Evolutionary conservation across 78 protist genomes (phyloP), one percentile per base, ranked within the genome.

Genomic region (Planoprotostelium fungivorum): DNA sequence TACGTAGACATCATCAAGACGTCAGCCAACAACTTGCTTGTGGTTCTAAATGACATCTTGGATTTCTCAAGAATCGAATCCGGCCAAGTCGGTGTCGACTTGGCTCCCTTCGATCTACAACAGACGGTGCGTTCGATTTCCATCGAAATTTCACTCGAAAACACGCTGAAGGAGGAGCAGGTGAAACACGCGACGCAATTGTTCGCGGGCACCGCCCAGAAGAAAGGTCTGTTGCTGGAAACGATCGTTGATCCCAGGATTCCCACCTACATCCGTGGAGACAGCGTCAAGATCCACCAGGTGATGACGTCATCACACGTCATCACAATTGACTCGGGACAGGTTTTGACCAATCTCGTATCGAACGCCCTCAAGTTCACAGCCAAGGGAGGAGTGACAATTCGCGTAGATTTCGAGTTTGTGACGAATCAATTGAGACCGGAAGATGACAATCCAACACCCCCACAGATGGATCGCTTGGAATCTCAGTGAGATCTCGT

Each of bases 341-440:
- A 94, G 38, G 89, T 94, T 0, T 35, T 94, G 1, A 36, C 73
- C 25, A 94, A 94, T 35, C 29, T 94, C 28, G 90, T 94, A 28
- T 39, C 85, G 0, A 94, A 94, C 87, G 96, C 94, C 0, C 88
- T 91, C 35, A 94, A 94, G 38, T 94, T 94, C 38, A 94, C 96
- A 0, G 87, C 89, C 38, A 34, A 63, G 5, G 96, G 96, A 38
- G 89, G 87, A 63, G 91, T 88, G 1, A n/a, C 90, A 0, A 29
- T 93, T 0, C 89, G 90, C 31, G 39, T 93, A 16, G 86, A 89
- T 0, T 89, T 90, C 0, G 95, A 89, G 23, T 92, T 84, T 31
- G 94, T 87, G 35, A 51, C 88, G 35, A 90, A 91, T 34, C 93
- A 88, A 63, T 88, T 87, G 34, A 39, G 16, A 51, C 73, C 73